Evolutionary conservation across 1,284 basidiomycete genomes (phyloP), one percentile per base, ranked within the genome.

Genomic region (Leccinum pseudoinsigne): DNA sequence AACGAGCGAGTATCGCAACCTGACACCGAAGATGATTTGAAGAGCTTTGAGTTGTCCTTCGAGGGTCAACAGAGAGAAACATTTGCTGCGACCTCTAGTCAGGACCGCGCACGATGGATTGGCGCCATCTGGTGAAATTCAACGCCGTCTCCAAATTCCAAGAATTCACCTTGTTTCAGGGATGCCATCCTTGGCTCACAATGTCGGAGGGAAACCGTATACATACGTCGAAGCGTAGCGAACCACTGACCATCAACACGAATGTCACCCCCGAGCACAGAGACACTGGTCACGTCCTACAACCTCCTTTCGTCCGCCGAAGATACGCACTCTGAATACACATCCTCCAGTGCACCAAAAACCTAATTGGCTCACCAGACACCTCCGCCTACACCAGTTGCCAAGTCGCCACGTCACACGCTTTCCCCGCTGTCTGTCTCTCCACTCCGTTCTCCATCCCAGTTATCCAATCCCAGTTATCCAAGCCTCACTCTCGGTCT

Each of bases 21-120:
- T 3, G 74, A 73, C 28, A 69, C 69, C 9, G 77, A 78, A 21
- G 71, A 70, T 26, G 73, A 78, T 58, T 68, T 81, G 58, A 84
- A 83, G 66, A 75, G 86, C 0, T 90, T 91, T 64, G 88, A 90
- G 69, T 68, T 92, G n/a, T 62, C 81, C 4, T 87, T 89, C 61
- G 80, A 84, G 56, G 83, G 79, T 10, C 74, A 78, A 38, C 74
- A 74, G 3, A 77, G 76, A 59, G 86, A 89, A 70, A 83, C 79
- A 61, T 90, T 92, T 71, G 88, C 86, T 1, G 84, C 82, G 2
- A 71, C 74, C 7, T 85, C 85, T 40, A 81, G 84, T n/a, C 80
- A 82, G 64, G 86, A 88, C 61, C 78, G 89, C 59, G 88, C 88
- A 6, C 79, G 79, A 18, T 92, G 89, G 89, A 82, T 92, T 59